Base-by-base conservation (phyloP, 2,329 filamentous ascomycete genomes). In the Apiospora arundinis region DNA sequence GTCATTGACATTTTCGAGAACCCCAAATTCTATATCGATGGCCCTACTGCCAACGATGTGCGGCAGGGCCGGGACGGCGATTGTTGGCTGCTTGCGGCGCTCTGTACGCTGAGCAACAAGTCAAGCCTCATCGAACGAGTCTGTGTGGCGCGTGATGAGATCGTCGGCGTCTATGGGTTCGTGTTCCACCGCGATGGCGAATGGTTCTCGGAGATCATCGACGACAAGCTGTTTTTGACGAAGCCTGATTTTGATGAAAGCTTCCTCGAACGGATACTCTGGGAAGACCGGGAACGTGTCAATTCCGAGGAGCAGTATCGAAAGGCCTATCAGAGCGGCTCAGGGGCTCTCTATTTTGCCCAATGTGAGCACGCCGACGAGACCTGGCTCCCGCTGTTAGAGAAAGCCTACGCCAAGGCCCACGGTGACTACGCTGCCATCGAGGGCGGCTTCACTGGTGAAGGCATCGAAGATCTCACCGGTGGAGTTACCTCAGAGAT, bases 1-100 rank as follows among this genome's bases (percentile, higher is more conserved):
- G 91, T 95, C 16, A 79, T 80, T 1, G 92, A 95, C 76, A 92
- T 95, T 32, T 96, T 95, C 74, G 92, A 94, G 68, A 85, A 89
- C 0, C 93, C 93, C 1, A 84, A 88, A 73, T 96, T 97, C 79
- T 96, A 90, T 78, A 90, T 94, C 73, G 92, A 95, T 74, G 92
- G 92, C 0, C 91, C 93, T 1, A 91, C 90, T 11, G 91, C 92
- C 23, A 92, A 92, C 74, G 93, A 97, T 80, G 91, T 97, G 25
- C 88, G 92, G 44, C 94, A 96, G 80, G 94, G 94, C 1, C 87
- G 88, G 11, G 90, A 92, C 73, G 94, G 94, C 1, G 93, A 97
- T 78, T 97, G 94, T 80, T 97, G 94, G 93, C 89, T 96, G 71
- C 90, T 97, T 84, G 92, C 94, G 8, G 92, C 93, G 0, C 81